These are phyloP conservation scores for Chrysosphaeria jannelii DNA, from an alignment of 2,329 filamentous ascomycete genomes.

Conservation along the genomic window DNA sequence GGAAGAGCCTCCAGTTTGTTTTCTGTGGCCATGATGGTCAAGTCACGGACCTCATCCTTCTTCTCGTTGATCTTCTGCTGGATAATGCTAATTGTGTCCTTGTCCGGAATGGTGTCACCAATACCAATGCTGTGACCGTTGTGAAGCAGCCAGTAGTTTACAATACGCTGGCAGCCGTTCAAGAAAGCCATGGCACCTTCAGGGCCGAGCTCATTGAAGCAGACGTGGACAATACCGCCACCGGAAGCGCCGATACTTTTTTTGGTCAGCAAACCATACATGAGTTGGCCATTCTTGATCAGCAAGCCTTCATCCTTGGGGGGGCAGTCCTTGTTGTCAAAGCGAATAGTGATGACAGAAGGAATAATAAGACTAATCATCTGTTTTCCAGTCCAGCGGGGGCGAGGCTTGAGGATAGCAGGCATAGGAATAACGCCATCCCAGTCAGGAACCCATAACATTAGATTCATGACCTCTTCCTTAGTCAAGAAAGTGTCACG, in stretches of 20 bases:
- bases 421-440: slow-evolving; percentile 80
- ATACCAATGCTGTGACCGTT: slow-evolving; percentile 96
- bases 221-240: slow-evolving; percentile 79
- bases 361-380: slow-evolving; percentile 85
- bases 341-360: slow-evolving; percentile 50
- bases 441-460: slow-evolving; percentile 96
- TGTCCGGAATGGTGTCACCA: slow-evolving; percentile 87
- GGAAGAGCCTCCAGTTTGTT: slow-evolving; percentile 78
- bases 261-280: slow-evolving; percentile 78
- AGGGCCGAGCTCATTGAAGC: slow-evolving; percentile 80
- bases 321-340: slow-evolving; percentile 30
- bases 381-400: slow-evolving; percentile 95
- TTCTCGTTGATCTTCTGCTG: slow-evolving; percentile 52
- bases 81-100: slow-evolving; percentile 55
- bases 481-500: slow-evolving; percentile 76
- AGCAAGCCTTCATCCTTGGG: slow-evolving; percentile 49
- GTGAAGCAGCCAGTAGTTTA: slow-evolving; percentile 92
- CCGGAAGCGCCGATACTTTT: slow-evolving; percentile 75
- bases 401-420: slow-evolving; percentile 75
- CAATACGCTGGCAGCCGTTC: slow-evolving; percentile 77
- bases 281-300: slow-evolving; percentile 61
- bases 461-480: slow-evolving; percentile 81
- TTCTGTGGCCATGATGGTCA: slow-evolving; percentile 51
- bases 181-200: slow-evolving; percentile 79
- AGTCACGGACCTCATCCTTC: slow-evolving; percentile 48